Base-by-base conservation (phyloP, 108 stramenopile genomes). In the Skeletonema tropicum region DNA sequence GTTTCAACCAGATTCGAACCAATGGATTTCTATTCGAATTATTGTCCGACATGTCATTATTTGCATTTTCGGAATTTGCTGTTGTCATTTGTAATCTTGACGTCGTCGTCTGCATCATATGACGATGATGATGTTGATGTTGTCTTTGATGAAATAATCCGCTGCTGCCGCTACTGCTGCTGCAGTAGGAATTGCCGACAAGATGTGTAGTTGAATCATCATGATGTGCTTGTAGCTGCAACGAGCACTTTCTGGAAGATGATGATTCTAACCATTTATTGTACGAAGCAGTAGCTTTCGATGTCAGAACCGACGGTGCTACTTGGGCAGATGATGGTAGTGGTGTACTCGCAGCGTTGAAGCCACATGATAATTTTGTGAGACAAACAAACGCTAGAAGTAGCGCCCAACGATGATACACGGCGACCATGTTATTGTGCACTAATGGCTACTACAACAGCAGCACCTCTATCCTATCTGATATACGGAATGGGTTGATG, bases 351-450 rank as follows among this genome's bases (percentile, higher is more conserved):
- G 42, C 42, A 45, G 42, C 15, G 42, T 45, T 55, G 52, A 55
- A 55, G 19, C 52, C 52, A 23, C 21, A 55, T 7, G 52, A 55
- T 55, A 55, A 55, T 23, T 55, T 55, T 55, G 52, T 55, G 21
- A 55, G 21, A 8, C 52, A 55, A 6, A 8, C 9, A 55, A 55
- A 9, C 9, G 52, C 21, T 23, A 55, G 23, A 9, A 55, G 52
- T 23, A 55, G 52, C 7, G 52, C 23, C 52, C 23, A 23, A 55
- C 10, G 6, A 55, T 25, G 23, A 23, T 55, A 23, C 6, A 55
- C 23, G 19, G 21, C 10, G 21, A 55, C 10, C 23, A 55, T 55
- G 6, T 21, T 52, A 19, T 23, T 55, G 21, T 49, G 6, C n/a
- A 55, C 52, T 25, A 9, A 25, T 23, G 38, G 38, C 38, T 39